phyloP scores from a whole-genome alignment of 768 basidiomycete species.

The Tulasnella sp. region DNA sequence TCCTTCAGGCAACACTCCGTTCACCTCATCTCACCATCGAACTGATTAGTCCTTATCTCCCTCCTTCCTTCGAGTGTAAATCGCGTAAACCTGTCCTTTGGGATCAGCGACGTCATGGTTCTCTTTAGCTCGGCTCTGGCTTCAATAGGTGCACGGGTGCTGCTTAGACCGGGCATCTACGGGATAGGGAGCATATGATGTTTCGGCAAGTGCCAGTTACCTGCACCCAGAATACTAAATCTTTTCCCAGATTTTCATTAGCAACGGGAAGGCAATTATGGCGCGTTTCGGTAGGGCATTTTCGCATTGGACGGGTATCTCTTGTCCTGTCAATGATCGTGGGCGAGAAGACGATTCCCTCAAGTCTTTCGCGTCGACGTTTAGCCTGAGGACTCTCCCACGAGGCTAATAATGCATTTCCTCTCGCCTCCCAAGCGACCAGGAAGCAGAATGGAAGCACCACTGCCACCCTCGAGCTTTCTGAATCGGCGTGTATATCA shows the following conservation, averaged over 20 bases:
- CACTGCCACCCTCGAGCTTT: not conserved
- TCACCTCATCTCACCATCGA: not conserved
- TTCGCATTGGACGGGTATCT: not conserved
- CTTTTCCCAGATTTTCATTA: not conserved
- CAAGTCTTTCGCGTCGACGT: not conserved
- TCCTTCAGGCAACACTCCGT: not conserved
- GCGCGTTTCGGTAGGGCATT: not conserved
- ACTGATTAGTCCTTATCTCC: not conserved
- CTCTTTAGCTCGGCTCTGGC: not conserved
- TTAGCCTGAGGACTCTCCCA: not conserved
- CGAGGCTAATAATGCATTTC: not conserved
- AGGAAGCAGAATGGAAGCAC: not conserved
- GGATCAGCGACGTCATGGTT: not conserved
- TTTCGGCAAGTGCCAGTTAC: not conserved
- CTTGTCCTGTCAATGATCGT: not conserved
- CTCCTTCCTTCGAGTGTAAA: not conserved
- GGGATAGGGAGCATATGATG: not conserved
- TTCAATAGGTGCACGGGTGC: not conserved
- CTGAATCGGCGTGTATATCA: constrained; percentile 10
- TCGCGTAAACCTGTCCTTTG: not conserved
- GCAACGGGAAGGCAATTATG: not conserved
- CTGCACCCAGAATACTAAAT: not conserved
- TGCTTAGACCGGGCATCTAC: not conserved
- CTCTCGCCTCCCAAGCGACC: not conserved
- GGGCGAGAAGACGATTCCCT: not conserved